phyloP scores from a whole-genome alignment of 2,329 filamentous ascomycete genomes.

The Thermothelomyces thermophilus region DNA sequence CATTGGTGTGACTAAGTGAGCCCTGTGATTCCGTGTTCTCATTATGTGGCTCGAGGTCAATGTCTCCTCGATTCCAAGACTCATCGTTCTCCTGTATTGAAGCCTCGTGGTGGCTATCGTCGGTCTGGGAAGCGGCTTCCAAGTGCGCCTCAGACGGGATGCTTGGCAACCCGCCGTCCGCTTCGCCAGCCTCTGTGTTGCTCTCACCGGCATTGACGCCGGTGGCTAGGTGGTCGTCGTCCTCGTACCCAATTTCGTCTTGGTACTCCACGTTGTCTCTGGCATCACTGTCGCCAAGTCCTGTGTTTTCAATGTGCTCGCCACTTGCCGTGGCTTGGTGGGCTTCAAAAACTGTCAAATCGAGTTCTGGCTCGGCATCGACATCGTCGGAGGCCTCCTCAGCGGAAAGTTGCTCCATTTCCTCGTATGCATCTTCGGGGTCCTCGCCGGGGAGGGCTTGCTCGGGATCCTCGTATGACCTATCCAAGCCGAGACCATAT shows the following conservation, averaged over 20 bases:
- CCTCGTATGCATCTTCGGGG: neutral
- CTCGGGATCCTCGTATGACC: slow-evolving; percentile 14
- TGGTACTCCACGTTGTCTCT: slow-evolving; percentile 14
- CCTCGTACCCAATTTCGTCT: slow-evolving; percentile 36
- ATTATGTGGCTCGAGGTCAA: neutral
- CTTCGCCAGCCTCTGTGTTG: neutral
- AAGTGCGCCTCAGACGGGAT: neutral
- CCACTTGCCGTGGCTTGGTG: neutral
- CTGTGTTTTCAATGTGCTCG: slow-evolving; percentile 1
- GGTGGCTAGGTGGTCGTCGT: slow-evolving; percentile 15
- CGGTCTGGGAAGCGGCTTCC: neutral
- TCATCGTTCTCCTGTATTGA: neutral
- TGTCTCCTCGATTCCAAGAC: slow-evolving; percentile 1
- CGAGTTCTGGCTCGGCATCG: slow-evolving; percentile 8
- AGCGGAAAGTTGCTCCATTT: neutral
- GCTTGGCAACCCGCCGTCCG: neutral
- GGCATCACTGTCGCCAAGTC: slow-evolving; percentile 12
- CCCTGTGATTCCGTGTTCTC: slow-evolving; percentile 2
- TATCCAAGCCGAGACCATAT: slow-evolving; percentile 29
- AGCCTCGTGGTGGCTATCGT: neutral
- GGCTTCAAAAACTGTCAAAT: slow-evolving; percentile 10
- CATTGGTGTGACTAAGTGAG: neutral
- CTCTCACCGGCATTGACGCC: neutral
- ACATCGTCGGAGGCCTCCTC: neutral
- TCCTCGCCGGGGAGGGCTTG: neutral